phyloP scores from a whole-genome alignment of 2,329 filamentous ascomycete genomes.

The Raffaelea arxii region DNA sequence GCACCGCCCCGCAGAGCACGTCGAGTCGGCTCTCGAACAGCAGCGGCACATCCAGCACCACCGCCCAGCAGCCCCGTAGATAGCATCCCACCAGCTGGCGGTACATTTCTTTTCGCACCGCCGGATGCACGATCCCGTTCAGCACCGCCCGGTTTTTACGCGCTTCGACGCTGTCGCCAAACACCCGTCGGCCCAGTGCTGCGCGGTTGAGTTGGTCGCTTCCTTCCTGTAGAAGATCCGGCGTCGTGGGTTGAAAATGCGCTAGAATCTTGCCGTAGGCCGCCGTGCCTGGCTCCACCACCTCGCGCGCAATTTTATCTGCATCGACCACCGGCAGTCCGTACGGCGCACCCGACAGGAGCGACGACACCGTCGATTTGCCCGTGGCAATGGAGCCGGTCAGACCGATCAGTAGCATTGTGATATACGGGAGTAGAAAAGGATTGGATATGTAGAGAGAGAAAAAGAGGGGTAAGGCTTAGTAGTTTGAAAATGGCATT shows the following conservation, averaged over 20 bases:
- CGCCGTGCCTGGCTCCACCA: conserved; percentile 82
- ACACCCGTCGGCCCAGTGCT: conserved; percentile 75
- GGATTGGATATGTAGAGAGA: too few species aligned
- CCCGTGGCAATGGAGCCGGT: conserved; percentile 97
- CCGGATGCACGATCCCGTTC: conserved; percentile 88
- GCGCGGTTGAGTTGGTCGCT: conserved; percentile 58
- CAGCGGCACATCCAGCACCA: conserved; percentile 84
- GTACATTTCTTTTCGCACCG: conserved; percentile 76
- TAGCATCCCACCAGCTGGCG: conserved; percentile 64
- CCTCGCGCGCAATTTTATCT: conserved; percentile 82
- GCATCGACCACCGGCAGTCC: conserved; percentile 87
- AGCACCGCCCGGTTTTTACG: conserved; percentile 64
- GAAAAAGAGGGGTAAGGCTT: too few species aligned
- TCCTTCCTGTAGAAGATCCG: conserved; percentile 57
- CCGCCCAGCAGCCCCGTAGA: conserved; percentile 69
- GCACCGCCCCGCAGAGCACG: conserved; percentile 69
- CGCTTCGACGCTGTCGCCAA: conserved; percentile 65
- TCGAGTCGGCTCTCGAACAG: conserved; percentile 87
- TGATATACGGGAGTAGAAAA: neutral
- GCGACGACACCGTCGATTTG: conserved; percentile 86
- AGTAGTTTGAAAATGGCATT: too few species aligned
- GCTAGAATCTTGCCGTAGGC: conserved; percentile 76
- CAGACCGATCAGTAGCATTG: conserved; percentile 91
- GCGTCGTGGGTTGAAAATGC: conserved; percentile 73
- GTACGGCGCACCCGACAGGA: conserved; percentile 74